Percentiles rank a stretch among this genome's conserved stretches.
phyloP scores from a whole-genome alignment of 148 eudicot species.

The Chenopodium berlandieri region DNA sequence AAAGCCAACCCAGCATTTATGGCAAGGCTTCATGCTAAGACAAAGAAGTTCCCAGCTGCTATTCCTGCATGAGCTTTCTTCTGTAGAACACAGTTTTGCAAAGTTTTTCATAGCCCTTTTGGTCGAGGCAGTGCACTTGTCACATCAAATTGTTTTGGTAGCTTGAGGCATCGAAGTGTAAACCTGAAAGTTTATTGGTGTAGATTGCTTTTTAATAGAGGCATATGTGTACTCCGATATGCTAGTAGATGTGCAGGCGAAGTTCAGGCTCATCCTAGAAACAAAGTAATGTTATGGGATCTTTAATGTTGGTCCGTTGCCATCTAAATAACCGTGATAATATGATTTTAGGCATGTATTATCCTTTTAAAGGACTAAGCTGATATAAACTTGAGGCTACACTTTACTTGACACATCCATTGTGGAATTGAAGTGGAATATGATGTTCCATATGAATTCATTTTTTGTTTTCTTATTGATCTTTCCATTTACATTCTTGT shows the following conservation, averaged over 20 bases:
- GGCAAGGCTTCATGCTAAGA: conserved; percentile 71
- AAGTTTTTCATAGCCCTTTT: background rate
- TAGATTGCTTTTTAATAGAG: conserved; percentile 7
- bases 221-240: background rate
- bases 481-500: background rate
- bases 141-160: background rate
- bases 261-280: background rate
- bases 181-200: background rate
- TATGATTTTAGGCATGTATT: background rate
- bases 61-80: conserved; percentile 33
- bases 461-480: background rate
- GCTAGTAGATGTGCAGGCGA: background rate
- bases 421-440: background rate
- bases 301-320: background rate
- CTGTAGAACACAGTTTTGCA: conserved; percentile 3
- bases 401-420: background rate
- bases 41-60: conserved; percentile 31
- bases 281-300: background rate
- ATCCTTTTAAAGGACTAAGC: background rate
- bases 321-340: background rate
- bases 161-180: conserved; percentile 1
- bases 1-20: conserved; percentile 78
- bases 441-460: background rate
- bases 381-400: too few species aligned
- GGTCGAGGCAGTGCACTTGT: background rate